phyloP scores from a whole-genome alignment of 2,329 filamentous ascomycete species.

The Cytospora paraplurivora region DNA sequence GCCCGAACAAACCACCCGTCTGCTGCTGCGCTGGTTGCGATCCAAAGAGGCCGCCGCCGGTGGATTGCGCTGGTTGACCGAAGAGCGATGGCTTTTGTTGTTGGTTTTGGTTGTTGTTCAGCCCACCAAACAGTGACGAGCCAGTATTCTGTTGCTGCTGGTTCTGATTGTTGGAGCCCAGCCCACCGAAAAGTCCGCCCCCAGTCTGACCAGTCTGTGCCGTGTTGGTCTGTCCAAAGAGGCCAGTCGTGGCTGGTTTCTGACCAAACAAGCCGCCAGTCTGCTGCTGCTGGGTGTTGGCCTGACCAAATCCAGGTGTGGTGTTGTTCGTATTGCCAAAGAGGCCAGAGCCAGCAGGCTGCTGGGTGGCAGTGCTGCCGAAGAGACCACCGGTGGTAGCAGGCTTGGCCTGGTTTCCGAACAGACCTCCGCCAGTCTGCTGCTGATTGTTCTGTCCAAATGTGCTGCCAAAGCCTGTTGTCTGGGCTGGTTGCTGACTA shows the following conservation, averaged over 20 bases:
- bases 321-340: conserved; percentile 42
- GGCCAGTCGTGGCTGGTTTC: conserved; percentile 45
- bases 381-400: conserved; percentile 35
- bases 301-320: conserved; percentile 34
- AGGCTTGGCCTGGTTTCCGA: conserved; percentile 26
- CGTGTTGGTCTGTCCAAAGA: conserved; percentile 51
- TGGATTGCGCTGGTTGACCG: conserved; percentile 46
- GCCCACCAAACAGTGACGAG: conserved; percentile 49
- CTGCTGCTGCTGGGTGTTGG: conserved; percentile 31
- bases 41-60: conserved; percentile 58
- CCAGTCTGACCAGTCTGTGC: conserved; percentile 42
- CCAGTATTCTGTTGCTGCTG: conserved; percentile 43
- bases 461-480: conserved; percentile 35
- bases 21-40: conserved; percentile 49
- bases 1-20: conserved; percentile 49
- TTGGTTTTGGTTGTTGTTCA: conserved; percentile 50
- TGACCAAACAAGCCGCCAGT: conserved; percentile 45
- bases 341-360: conserved; percentile 40
- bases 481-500: conserved; percentile 47
- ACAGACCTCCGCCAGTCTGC: conserved; percentile 32
- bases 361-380: conserved; percentile 38
- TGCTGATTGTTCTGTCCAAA: conserved; percentile 48
- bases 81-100: conserved; percentile 60
- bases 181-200: conserved; percentile 55
- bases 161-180: conserved; percentile 37